Conservation (phyloP, 2,329 filamentous ascomycete genomes). For the Epichloe aotearoae region DNA sequence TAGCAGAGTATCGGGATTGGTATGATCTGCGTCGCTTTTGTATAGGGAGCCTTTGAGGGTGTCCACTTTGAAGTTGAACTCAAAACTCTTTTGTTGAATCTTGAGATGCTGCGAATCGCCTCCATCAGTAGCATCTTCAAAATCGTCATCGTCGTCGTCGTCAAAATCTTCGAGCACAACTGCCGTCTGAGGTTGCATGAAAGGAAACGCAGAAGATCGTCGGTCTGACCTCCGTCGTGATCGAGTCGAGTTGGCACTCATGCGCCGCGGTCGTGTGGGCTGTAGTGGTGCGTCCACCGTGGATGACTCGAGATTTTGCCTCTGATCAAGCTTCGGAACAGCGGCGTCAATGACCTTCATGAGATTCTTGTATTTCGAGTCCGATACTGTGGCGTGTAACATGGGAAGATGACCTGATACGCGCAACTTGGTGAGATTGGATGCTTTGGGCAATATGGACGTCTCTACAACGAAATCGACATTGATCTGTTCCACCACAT, state of each 20-base stretch:
- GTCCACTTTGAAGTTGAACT: slow-evolving; percentile 94
- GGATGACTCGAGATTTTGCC: slow-evolving; percentile 12
- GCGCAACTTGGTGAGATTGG: slow-evolving; percentile 81
- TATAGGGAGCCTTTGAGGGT: slow-evolving; percentile 88
- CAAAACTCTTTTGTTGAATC: slow-evolving; percentile 80
- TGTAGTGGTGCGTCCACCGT: slow-evolving; percentile 14
- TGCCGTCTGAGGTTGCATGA: slow-evolving; percentile 57
- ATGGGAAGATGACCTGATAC: slow-evolving; percentile 87
- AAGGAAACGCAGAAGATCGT: slow-evolving; percentile 61
- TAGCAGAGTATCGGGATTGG: slow-evolving; percentile 64
- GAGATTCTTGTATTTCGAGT: slow-evolving; percentile 90
- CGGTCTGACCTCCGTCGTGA: slow-evolving; percentile 36
- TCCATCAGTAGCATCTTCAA: slow-evolving; percentile 53
- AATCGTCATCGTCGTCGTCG: slow-evolving; percentile 51
- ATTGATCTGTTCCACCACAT: slow-evolving; percentile 93
- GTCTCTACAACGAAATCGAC: slow-evolving; percentile 94
- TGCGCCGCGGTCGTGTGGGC: slow-evolving; percentile 27
- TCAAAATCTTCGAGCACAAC: slow-evolving; percentile 70
- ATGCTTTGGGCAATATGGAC: slow-evolving; percentile 91
- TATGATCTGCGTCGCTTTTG: slow-evolving; percentile 66
- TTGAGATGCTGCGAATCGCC: slow-evolving; percentile 46
- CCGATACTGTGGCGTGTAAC: slow-evolving; percentile 81
- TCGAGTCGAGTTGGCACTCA: slow-evolving; percentile 32
- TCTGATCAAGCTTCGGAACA: slow-evolving; percentile 62
- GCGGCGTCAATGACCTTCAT: slow-evolving; percentile 96